phyloP scores from a whole-genome alignment of 768 basidiomycete species.

The Basidioascus undulatus region DNA sequence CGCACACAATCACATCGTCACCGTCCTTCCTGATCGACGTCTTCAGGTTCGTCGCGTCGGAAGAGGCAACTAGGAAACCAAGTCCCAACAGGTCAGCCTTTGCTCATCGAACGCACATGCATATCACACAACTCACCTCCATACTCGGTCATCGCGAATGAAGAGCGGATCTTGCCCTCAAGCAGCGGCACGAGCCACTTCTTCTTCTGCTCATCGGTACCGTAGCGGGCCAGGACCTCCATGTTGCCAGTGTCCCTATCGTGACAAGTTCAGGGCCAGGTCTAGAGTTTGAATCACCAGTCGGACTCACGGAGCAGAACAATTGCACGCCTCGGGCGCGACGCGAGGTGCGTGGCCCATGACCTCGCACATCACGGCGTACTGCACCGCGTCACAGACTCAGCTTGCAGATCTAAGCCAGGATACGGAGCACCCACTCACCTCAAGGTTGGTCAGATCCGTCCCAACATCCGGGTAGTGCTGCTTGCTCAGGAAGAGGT shows the following conservation, averaged over 20 bases:
- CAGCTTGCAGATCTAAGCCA: not conserved
- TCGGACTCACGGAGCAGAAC: conserved; percentile 41
- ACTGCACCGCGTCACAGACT: conserved; percentile 30
- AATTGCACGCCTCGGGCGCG: conserved; percentile 72
- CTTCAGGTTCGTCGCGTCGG: conserved; percentile 91
- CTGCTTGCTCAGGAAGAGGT: conserved; percentile 78
- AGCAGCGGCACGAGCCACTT: conserved; percentile 71
- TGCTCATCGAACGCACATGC: too few species aligned
- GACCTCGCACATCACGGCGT: conserved; percentile 82
- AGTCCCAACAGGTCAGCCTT: not conserved
- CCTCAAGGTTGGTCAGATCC: conserved; percentile 81
- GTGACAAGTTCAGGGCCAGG: too few species aligned
- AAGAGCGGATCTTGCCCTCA: conserved; percentile 71
- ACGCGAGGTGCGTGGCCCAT: conserved; percentile 62
- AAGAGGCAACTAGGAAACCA: conserved; percentile 18
- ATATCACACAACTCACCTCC: conserved; percentile 29
- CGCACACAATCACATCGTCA: too few species aligned
- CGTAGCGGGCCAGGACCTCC: conserved; percentile 95
- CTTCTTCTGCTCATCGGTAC: conserved; percentile 69
- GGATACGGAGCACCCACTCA: conserved; percentile 16
- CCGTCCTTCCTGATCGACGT: too few species aligned
- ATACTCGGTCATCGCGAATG: conserved; percentile 94
- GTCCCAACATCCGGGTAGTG: conserved; percentile 80
- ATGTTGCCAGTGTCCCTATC: conserved; percentile 73
- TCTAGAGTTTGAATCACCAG: too few species aligned